Evolutionary conservation across 768 basidiomycete species (phyloP).

Genomic region (Tricholoma furcatifolium): DNA sequence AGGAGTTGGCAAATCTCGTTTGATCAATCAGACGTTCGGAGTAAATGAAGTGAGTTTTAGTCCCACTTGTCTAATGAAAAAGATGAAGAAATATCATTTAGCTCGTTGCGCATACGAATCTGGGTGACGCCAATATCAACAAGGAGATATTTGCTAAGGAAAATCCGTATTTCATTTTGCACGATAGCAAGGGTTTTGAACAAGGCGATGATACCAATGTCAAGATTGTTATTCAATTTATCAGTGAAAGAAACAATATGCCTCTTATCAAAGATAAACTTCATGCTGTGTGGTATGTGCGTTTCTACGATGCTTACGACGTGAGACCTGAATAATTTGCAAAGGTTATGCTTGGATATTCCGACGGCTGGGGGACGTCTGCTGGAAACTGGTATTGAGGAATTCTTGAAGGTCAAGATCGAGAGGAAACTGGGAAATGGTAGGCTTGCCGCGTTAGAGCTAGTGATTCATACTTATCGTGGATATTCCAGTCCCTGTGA

Average conservation of each 20-base stretch:
- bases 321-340: background rate
- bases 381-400: slow-evolving; percentile 24
- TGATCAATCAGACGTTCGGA: slow-evolving; percentile 28
- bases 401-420: slow-evolving; percentile 20
- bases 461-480: background rate
- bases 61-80: background rate
- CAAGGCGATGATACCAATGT: slow-evolving; percentile 23
- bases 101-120: slow-evolving; percentile 19
- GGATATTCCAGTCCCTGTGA: slow-evolving; percentile 24
- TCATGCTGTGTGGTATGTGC: slow-evolving; percentile 29
- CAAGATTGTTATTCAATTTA: slow-evolving; percentile 23
- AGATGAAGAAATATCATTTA: background rate
- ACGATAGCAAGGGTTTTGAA: slow-evolving; percentile 30
- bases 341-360: slow-evolving; percentile 29
- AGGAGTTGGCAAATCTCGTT: slow-evolving; percentile 27
- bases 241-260: slow-evolving; percentile 15
- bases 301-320: background rate
- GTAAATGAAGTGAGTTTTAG: slow-evolving; percentile 19
- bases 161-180: slow-evolving; percentile 28
- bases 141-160: slow-evolving; percentile 22
- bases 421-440: slow-evolving; percentile 13
- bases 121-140: slow-evolving; percentile 25
- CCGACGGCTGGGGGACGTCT: slow-evolving; percentile 23
- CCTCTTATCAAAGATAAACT: slow-evolving; percentile 23
- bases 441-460: slow-evolving; percentile 6